Evolutionary conservation across 805 yeast genomes (phyloP).

Genomic region (Teunomyces stri): DNA sequence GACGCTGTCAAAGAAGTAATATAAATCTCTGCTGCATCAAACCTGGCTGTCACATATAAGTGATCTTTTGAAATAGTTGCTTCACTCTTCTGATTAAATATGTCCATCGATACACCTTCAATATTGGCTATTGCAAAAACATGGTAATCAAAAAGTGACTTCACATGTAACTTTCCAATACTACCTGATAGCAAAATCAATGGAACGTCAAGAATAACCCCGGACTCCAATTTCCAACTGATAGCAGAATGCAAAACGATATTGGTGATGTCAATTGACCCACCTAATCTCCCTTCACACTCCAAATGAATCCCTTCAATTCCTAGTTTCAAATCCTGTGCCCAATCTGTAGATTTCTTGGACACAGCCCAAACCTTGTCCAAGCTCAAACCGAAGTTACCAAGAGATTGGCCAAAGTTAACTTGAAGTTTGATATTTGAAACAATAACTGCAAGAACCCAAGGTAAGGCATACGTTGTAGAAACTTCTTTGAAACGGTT

Average conservation of each 20-base stretch:
- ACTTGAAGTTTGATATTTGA: conserved; percentile 52
- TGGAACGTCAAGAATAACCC: conserved; percentile 54
- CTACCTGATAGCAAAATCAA: conserved; percentile 61
- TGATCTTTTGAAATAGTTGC: conserved; percentile 54
- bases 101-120: conserved; percentile 46
- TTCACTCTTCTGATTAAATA: conserved; percentile 67
- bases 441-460: conserved; percentile 62
- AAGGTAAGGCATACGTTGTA: conserved; percentile 66
- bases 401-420: conserved; percentile 83
- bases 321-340: conserved; percentile 66
- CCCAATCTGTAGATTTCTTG: conserved; percentile 63
- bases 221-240: conserved; percentile 57
- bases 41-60: conserved; percentile 48
- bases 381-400: conserved; percentile 54
- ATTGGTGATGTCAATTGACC: conserved; percentile 50
- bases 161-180: conserved; percentile 52
- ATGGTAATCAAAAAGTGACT: conserved; percentile 80
- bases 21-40: conserved; percentile 57
- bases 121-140: conserved; percentile 67
- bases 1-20: conserved; percentile 86
- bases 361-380: conserved; percentile 69
- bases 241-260: conserved; percentile 62
- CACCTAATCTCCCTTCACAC: conserved; percentile 81
- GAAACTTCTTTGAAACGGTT: conserved; percentile 55
- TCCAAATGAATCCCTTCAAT: conserved; percentile 48